These are phyloP conservation scores for Delphinella strobiligena DNA, from an alignment of 2,329 filamentous ascomycete species.

Conservation along the genomic window DNA sequence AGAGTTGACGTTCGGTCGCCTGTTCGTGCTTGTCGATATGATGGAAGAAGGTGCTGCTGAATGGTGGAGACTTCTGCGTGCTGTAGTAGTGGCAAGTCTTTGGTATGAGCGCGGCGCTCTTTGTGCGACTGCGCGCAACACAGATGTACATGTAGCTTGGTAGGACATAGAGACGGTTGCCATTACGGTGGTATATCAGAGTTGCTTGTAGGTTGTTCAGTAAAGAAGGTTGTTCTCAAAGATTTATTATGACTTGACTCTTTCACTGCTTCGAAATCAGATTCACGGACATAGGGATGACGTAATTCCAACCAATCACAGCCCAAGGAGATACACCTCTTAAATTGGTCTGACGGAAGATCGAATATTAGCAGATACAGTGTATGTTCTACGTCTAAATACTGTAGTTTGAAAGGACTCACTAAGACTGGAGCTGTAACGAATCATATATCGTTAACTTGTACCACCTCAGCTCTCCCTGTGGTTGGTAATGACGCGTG, in stretches of 20 bases:
- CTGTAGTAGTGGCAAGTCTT: constrained; percentile 5
- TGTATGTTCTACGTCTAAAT: too few species aligned
- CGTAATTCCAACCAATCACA: background rate
- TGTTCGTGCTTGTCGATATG: constrained; percentile 5
- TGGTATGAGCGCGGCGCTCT: constrained; percentile 1
- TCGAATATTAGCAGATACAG: too few species aligned
- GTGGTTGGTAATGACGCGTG: too few species aligned
- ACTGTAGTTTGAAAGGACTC: too few species aligned
- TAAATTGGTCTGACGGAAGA: too few species aligned
- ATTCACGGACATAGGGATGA: background rate
- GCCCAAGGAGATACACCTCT: background rate
- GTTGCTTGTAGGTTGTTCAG: too few species aligned
- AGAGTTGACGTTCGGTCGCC: too few species aligned
- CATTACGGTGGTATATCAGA: background rate
- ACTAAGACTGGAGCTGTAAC: too few species aligned
- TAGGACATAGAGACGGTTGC: background rate
- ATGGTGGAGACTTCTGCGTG: constrained; percentile 3
- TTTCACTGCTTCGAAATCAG: background rate
- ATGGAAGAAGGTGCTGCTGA: constrained; percentile 5
- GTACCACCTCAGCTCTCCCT: too few species aligned
- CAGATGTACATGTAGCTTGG: constrained; percentile 1
- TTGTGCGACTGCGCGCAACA: constrained; percentile 5
- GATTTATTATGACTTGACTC: background rate
- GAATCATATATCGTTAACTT: too few species aligned
- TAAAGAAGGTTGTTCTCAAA: background rate